These are phyloP conservation scores for Claviceps pazoutovae DNA, from an alignment of 2,329 filamentous ascomycete genomes.

Conservation along the genomic window DNA sequence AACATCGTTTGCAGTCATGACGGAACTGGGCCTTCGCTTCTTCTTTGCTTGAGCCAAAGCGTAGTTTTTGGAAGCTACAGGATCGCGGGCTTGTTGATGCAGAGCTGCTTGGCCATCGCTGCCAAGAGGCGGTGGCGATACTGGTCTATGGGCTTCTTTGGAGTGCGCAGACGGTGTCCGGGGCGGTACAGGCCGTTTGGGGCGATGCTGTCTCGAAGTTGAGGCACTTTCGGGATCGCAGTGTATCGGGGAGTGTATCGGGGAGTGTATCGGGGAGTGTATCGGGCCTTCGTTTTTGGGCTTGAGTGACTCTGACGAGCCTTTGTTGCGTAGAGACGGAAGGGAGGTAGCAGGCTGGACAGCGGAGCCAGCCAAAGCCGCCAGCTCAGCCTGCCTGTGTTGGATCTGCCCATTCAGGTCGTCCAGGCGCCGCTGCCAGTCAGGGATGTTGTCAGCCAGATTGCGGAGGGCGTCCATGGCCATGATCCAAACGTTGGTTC, in stretches of 20 bases:
- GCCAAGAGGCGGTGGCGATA: slow-evolving; percentile 15
- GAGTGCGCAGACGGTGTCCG: slow-evolving; percentile 11
- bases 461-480: slow-evolving; percentile 43
- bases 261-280: slow-evolving; percentile 12
- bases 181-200: slow-evolving; percentile 4
- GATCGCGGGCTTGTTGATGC: slow-evolving; percentile 28
- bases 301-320: slow-evolving; percentile 39
- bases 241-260: slow-evolving; percentile 12
- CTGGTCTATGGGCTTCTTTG: slow-evolving; percentile 8
- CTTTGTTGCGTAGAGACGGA: slow-evolving; percentile 34
- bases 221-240: slow-evolving; percentile 6
- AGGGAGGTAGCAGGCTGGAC: slow-evolving; percentile 15
- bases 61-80: slow-evolving; percentile 30
- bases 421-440: slow-evolving; percentile 45
- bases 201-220: neutral
- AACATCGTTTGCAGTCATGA: slow-evolving; percentile 34
- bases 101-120: slow-evolving; percentile 7
- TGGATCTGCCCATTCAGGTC: slow-evolving; percentile 48
- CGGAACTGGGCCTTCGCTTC: slow-evolving; percentile 36
- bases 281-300: slow-evolving; percentile 29
- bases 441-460: slow-evolving; percentile 41
- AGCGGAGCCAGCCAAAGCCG: slow-evolving; percentile 25
- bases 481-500: slow-evolving; percentile 21
- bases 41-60: slow-evolving; percentile 35
- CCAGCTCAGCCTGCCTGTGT: slow-evolving; percentile 46